phyloP scores from a whole-genome alignment of 2,329 filamentous ascomycete genomes.

The Alternaria viburni region DNA sequence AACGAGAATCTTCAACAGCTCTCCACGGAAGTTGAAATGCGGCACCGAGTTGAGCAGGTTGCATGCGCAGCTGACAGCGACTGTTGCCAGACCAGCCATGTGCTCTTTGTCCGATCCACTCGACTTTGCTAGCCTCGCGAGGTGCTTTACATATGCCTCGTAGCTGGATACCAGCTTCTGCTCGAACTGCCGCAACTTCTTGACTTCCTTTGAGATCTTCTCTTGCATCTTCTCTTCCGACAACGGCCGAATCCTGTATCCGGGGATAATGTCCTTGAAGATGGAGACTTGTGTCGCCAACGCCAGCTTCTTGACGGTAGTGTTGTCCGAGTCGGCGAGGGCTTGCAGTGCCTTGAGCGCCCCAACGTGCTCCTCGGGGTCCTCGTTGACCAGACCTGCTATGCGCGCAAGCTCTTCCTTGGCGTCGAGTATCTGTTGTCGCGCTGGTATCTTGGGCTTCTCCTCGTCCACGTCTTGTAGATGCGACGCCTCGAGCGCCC shows the following conservation, averaged over 20 bases:
- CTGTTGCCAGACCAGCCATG: constrained; percentile 62
- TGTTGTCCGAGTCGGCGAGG: constrained; percentile 72
- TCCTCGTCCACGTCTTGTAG: constrained; percentile 52
- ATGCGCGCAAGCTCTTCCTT: constrained; percentile 92
- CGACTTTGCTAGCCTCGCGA: constrained; percentile 71
- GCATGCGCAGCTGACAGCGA: constrained; percentile 87
- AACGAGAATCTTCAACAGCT: constrained; percentile 86
- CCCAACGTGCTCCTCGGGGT: constrained; percentile 87
- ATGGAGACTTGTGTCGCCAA: constrained; percentile 86
- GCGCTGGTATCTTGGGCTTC: constrained; percentile 71
- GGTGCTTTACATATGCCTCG: constrained; percentile 79
- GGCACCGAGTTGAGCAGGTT: constrained; percentile 80
- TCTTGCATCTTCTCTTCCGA: constrained; percentile 75
- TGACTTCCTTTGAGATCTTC: constrained; percentile 91
- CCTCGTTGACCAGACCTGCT: constrained; percentile 82
- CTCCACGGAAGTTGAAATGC: constrained; percentile 95
- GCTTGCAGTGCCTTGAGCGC: constrained; percentile 79
- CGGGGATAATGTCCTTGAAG: constrained; percentile 95
- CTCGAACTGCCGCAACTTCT: constrained; percentile 81
- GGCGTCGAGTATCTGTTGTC: constrained; percentile 81
- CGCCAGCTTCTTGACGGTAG: constrained; percentile 82
- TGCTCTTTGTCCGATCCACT: constrained; percentile 52
- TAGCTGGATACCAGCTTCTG: constrained; percentile 86
- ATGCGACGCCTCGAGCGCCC: constrained; percentile 56
- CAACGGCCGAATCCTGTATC: constrained; percentile 88